phyloP scores from a whole-genome alignment of 768 basidiomycete genomes.

The Boletales sp. region DNA sequence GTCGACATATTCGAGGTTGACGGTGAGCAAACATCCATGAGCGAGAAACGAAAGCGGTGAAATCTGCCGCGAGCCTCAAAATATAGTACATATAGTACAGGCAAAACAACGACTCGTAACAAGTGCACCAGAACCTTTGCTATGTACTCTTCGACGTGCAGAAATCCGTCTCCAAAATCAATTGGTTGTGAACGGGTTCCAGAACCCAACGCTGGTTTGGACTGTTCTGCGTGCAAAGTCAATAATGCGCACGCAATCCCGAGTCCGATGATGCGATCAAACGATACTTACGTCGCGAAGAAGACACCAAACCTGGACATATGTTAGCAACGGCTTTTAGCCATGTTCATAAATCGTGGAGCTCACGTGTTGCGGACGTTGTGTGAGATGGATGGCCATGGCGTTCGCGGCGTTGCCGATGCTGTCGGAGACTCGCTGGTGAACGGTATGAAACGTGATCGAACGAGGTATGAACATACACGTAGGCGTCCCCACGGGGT shows the following conservation, averaged over 20 bases:
- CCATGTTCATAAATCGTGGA: neutral
- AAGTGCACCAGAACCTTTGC: no score
- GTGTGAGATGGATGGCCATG: constrained; percentile 2
- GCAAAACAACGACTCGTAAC: no score
- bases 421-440: neutral
- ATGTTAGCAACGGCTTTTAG: neutral
- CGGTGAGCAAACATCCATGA: no score
- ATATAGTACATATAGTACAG: no score
- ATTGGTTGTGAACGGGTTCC: neutral
- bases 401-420: constrained; percentile 7
- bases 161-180: neutral
- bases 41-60: no score
- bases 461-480: neutral
- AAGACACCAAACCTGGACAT: neutral
- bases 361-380: constrained; percentile 3
- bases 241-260: no score
- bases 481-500: neutral
- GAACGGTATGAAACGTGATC: neutral
- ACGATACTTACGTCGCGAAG: constrained; percentile 2
- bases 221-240: neutral
- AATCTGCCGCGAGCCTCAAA: no score
- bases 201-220: constrained; percentile 9
- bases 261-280: no score
- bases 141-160: no score
- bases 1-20: no score